Evolutionary conservation across 768 basidiomycete species (phyloP).

Genomic region (Obba rivulosa): DNA sequence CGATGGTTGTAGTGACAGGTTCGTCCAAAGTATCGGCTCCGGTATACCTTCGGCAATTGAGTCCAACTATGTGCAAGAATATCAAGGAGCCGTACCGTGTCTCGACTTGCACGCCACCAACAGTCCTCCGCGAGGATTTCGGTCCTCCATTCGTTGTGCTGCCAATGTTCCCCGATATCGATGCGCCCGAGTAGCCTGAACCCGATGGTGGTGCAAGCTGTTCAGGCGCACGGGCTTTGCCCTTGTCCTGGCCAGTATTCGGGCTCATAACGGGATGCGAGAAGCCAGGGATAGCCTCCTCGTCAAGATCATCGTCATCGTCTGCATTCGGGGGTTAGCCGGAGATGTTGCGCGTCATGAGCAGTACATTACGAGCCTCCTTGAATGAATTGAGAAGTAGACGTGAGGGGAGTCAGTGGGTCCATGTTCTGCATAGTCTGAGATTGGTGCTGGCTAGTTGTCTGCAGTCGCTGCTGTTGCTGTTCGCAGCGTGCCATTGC

Average conservation of each 20-base stretch:
- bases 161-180: slow-evolving; percentile 71
- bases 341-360: background rate
- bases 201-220: slow-evolving; percentile 41
- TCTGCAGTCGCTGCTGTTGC: background rate
- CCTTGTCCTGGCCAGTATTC: slow-evolving; percentile 53
- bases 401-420: slow-evolving; percentile 31
- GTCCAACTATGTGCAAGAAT: background rate
- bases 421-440: slow-evolving; percentile 16
- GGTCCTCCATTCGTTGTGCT: slow-evolving; percentile 36
- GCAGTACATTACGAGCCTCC: slow-evolving; percentile 43
- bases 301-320: slow-evolving; percentile 80
- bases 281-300: slow-evolving; percentile 77
- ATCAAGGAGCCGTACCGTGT: slow-evolving; percentile 53
- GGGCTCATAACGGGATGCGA: slow-evolving; percentile 51
- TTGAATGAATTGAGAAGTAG: slow-evolving; percentile 74
- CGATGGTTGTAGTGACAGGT: slow-evolving; percentile 84
- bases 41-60: slow-evolving; percentile 48
- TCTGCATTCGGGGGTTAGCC: slow-evolving; percentile 28
- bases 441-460: background rate
- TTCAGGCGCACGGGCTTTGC: slow-evolving; percentile 61
- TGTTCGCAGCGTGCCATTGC: background rate
- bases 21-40: slow-evolving; percentile 89
- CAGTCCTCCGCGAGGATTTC: slow-evolving; percentile 50
- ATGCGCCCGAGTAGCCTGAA: slow-evolving; percentile 26
- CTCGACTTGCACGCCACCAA: slow-evolving; percentile 87